Evolutionary conservation across 257 asterid species (phyloP), one percentile per base, ranked within the genome.

Genomic region (Lycium ferocissimum): DNA sequence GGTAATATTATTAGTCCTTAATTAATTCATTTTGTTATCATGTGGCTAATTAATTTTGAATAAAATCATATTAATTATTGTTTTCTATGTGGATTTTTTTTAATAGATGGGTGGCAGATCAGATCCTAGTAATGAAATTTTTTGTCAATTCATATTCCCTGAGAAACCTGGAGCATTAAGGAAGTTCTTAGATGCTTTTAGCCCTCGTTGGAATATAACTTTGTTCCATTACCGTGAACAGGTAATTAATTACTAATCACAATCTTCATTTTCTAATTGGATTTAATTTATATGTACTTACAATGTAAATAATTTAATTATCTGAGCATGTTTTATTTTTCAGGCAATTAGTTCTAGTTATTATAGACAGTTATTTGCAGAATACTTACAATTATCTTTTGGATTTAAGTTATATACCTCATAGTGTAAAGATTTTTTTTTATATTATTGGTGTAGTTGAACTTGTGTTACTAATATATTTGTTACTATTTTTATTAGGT

Each of bases 171-270:
- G 99, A 61, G 93, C 98, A 53, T 87, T 95, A 89, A 85, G 88
- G 94, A 91, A 92, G 82, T 94, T 95, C 63, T 90, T 95, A 95
- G 97, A 92, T 85, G 91, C 89, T 80, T 87, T 95, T 85, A 92
- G 97, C 87, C 97, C 97, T 9, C 94, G 96, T 15, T 95, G 99
- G 99, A 95, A 95, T 82, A 94, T 95, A 84, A 95, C 93, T 83
- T 90, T 95, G 89, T 93, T 94, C 89, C 99, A 94, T 75, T 95
- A 95, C 86, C 94, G 99, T 37, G 94, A 92, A 63, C 98, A 94
- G 97, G 99, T 58, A 40, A 40, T 38, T 95, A 75, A 88, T 45
- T 84, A 14, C 71, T 37, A 11, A 22, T 20, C 79, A 35, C 70
- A 38, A 45, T 3, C 57, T 54, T 45, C 33, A 56, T 13, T 40